Evolutionary conservation across 371 early-diverging fungal species (phyloP), one percentile per base, ranked within the genome.

Genomic region (Mucor circinelloides): DNA sequence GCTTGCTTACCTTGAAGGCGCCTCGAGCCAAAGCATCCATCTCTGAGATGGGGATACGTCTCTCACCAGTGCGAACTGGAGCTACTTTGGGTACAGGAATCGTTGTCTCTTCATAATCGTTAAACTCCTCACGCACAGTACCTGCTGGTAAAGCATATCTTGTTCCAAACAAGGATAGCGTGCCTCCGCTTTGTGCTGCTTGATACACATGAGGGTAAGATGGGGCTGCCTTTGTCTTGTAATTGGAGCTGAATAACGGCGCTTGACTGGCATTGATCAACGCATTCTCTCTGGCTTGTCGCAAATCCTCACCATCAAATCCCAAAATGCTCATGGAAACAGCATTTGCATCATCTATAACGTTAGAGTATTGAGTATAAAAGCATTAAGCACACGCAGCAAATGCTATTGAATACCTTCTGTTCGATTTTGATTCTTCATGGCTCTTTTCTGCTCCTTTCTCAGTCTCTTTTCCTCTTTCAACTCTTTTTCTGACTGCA

Each of bases 81-180:
- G 94, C 91, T 31, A 75, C 77, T 48, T 78, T 78, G 1, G 92
- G 76, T 0, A 90, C 83, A 0, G 96, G 96, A 34, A 95, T 90
- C 0, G 84, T 89, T 6, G 94, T 86, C 72, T 95, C 94, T 50
- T 95, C 94, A 66, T 94, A 91, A 64, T 93, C 89, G 69, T 87
- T 75, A 56, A 73, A 72, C 6, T 93, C 90, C 19, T 87, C 76
- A 27, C 89, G 88, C 5, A 67, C 72, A 1, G 93, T 88, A 7
- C 94, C 95, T 32, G 72, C 77, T 6, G 95, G 95, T 36, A 95
- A 72, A 17, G 90, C 79, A 76, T 83, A 91, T 58, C 84, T 79
- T 17, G 89, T 78, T 31, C 95, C 94, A 70, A 90, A 83, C 6
- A 84, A 52, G 3, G 87, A 84, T 48, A 89, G 44, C 8, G 84